These are phyloP conservation scores for Cladophialophora bantiana DNA, from an alignment of 2,329 filamentous ascomycete species.

Conservation along the genomic window DNA sequence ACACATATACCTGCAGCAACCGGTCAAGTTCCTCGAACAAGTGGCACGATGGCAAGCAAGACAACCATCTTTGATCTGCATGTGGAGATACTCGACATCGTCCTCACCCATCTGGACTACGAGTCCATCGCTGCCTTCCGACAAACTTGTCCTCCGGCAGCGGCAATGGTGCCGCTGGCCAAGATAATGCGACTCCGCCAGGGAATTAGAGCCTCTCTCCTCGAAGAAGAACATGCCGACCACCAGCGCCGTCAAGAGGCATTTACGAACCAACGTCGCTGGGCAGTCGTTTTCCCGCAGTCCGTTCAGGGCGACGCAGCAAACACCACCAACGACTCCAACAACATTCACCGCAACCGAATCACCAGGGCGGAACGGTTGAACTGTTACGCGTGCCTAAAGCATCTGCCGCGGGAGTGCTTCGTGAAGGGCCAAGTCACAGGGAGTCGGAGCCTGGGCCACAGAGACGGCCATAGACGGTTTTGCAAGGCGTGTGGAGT, in stretches of 20 bases:
- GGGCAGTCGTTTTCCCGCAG: constrained; percentile 22
- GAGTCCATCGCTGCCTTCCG: constrained; percentile 19
- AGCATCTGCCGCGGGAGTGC: constrained; percentile 18
- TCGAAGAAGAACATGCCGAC: constrained; percentile 21
- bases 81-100: constrained; percentile 12
- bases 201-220: constrained; percentile 1
- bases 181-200: neutral
- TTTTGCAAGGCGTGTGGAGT: constrained; percentile 39
- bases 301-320: neutral
- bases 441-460: constrained; percentile 35
- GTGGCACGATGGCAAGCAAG: neutral
- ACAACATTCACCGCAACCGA: constrained; percentile 26
- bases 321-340: neutral
- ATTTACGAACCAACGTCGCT: constrained; percentile 14
- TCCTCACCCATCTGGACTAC: constrained; percentile 20
- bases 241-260: constrained; percentile 2
- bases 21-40: neutral
- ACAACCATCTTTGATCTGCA: constrained; percentile 13
- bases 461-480: constrained; percentile 33
- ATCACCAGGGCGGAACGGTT: constrained; percentile 20
- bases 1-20: neutral
- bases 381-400: constrained; percentile 41
- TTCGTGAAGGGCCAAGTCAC: constrained; percentile 36
- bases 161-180: neutral
- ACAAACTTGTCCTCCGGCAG: neutral